Base-by-base conservation (phyloP, 2,329 filamentous ascomycete genomes). In the Fusarium camptoceras region DNA sequence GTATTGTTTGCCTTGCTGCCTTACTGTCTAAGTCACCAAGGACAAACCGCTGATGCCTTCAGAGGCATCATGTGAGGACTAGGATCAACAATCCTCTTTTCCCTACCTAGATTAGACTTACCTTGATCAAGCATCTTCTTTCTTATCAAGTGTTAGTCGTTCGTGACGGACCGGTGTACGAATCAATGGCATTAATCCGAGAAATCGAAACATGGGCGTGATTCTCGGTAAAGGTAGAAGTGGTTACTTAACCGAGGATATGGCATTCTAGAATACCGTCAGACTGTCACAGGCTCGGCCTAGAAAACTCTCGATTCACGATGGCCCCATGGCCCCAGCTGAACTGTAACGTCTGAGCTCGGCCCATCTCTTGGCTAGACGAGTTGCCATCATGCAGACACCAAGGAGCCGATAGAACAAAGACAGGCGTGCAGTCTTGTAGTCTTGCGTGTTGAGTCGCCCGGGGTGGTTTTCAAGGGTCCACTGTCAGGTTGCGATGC, bases 201-300 rank as follows among this genome's bases (percentile, higher is more conserved):
- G 56, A 63, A n/a, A 51, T 28, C 59, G 65, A 25, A 46, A 60
- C 61, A 66, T 62, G 60, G 37, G n/a, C 34, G 18, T 34, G 15
- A 37, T 16, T 47, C n/a, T 61, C 48, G 27, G 44, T 42, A 44
- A 37, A 24, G 43, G 44, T 44, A 47, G 57, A 55, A 53, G 47
- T 54, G 46, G 51, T 31, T 64, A 31, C 58, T 61, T 72, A 73
- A 53, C 70, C 70, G 70, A 73, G 71, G 73, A 64, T 68, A 68
- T 64, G 48, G 47, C 18, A 62, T 60, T 68, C 43, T 57, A 34
- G 55, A 68, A 59, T 58, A 42, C 30, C 24, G 59, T 47, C 53
- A 59, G 56, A 37, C 46, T 62, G 41, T 68, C 66, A 70, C 60
- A 50, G 54, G 69, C 58, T 70, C 62, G 64, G 62, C 46, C 62